Base-by-base conservation (phyloP, 192 early-diverging fungal genomes). In the Umbelopsis sp. region DNA sequence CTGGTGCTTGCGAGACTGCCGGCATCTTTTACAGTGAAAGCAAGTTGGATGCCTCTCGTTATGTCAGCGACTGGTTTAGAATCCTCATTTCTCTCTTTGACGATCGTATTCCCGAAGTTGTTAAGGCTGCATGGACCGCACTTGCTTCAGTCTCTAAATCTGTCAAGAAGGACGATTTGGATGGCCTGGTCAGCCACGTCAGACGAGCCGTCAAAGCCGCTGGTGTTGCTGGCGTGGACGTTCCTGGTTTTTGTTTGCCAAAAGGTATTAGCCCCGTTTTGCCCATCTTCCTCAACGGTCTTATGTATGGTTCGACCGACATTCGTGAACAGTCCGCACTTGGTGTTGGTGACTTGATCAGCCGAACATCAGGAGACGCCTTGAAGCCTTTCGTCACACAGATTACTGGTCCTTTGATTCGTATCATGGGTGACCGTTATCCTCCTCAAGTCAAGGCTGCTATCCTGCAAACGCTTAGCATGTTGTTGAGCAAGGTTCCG, bases 381-480 rank as follows among this genome's bases (percentile, higher is more conserved):
- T 85, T 99, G 25, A 90, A 91, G 49, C 88, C 93, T 41, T 98
- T 91, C 77, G 95, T 97, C 33, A 98, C 96, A 8, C 91, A 92
- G 71, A 97, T 99, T 47, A 96, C 97, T 9, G 97, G 97, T 49
- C 95, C 97, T 25, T 86, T 99, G 49, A 99, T 99, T 82, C 93
- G 97, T 82, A 93, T 98, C 68, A 90, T 97, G 70, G 96, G 97
- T 64, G 97, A 99, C 79, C 91, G 96, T 30, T 90, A 97, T 81
- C 87, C 93, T 69, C 80, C 93, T 20, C 84, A 89, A 64, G 97
- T 99, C 66, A 99, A 99, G 85, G 89, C 92, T 4, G 94, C 94
- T 9, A 98, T 99, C 51, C 80, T 99, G 41, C 80, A 89, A 30
- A 95, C 97, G 8, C 79, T 99, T 22, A 88, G 88, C 48, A 68